Conservation (phyloP, 805 yeast genomes). For the Sugiyamaella floridensis region DNA sequence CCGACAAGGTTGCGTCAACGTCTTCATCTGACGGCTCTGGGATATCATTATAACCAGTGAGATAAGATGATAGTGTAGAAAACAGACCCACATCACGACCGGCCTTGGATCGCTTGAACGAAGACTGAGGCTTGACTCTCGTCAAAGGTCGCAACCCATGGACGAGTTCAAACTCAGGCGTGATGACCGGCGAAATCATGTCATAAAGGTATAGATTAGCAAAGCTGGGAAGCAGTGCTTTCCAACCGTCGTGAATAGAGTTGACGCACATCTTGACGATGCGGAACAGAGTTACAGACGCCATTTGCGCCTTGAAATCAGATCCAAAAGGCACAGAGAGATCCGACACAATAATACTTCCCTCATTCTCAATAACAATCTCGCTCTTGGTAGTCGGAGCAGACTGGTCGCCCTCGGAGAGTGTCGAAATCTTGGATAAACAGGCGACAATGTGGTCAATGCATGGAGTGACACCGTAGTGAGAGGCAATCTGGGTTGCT, state of each 20-base stretch:
- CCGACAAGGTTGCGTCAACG: conserved; percentile 74
- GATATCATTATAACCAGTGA: conserved; percentile 81
- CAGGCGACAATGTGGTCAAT: conserved; percentile 62
- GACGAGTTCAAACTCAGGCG: conserved; percentile 38
- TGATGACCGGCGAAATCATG: conserved; percentile 37
- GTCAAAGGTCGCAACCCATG: conserved; percentile 53
- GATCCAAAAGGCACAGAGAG: conserved; percentile 78
- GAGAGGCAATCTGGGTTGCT: conserved; percentile 68
- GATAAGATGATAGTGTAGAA: conserved; percentile 84
- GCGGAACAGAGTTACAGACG: conserved; percentile 79
- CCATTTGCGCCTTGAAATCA: conserved; percentile 85
- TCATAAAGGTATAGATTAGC: conserved; percentile 66
- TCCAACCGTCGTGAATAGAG: conserved; percentile 50
- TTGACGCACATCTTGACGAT: conserved; percentile 48
- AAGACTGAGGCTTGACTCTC: conserved; percentile 58
- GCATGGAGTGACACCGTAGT: conserved; percentile 47
- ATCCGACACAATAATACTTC: conserved; percentile 66
- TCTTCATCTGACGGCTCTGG: conserved; percentile 93
- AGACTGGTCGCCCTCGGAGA: conserved; percentile 40
- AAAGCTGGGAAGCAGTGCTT: conserved; percentile 49
- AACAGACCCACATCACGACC: conserved; percentile 71
- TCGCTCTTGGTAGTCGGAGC: conserved; percentile 27
- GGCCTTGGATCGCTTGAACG: conserved; percentile 52
- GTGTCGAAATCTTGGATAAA: conserved; percentile 62
- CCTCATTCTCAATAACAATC: conserved; percentile 45